Percentiles rank a stretch among this genome's conserved stretches.
Conservation (phyloP, 768 basidiomycete species). For the Leccinum olivaceopallidum region DNA sequence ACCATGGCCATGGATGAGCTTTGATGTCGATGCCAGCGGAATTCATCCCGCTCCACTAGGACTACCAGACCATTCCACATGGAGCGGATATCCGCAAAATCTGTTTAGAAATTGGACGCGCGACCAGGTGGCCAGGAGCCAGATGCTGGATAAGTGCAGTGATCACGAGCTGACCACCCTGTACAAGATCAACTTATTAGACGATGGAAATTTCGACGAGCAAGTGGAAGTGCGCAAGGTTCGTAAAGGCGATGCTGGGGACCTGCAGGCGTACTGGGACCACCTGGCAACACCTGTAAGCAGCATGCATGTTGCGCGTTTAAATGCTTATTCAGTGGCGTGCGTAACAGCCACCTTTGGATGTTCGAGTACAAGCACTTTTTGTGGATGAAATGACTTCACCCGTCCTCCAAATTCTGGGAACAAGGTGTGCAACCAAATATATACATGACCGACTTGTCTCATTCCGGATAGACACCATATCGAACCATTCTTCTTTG, state of each 20-base stretch:
- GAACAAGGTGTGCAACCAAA: constrained; percentile 33
- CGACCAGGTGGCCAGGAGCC: constrained; percentile 39
- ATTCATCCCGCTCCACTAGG: not conserved
- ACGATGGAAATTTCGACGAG: constrained; percentile 21
- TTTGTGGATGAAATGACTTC: constrained; percentile 40
- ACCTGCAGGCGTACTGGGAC: constrained; percentile 30
- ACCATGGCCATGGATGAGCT: constrained; percentile 42
- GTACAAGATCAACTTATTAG: constrained; percentile 19
- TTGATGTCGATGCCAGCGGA: constrained; percentile 20
- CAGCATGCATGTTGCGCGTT: not conserved
- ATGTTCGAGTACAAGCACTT: constrained; percentile 35
- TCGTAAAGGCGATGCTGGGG: constrained; percentile 12
- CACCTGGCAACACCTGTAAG: constrained; percentile 29
- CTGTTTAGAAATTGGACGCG: constrained; percentile 56
- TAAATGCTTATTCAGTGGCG: not conserved
- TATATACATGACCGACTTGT: not conserved
- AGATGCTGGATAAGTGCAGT: constrained; percentile 30
- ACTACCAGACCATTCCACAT: constrained; percentile 8
- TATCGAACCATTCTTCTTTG: constrained; percentile 46
- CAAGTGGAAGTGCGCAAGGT: constrained; percentile 11
- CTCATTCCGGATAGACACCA: constrained; percentile 34
- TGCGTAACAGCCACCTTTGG: constrained; percentile 23
- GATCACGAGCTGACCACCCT: constrained; percentile 18
- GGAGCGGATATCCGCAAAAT: constrained; percentile 49
- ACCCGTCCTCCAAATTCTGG: constrained; percentile 41